phyloP scores from a whole-genome alignment of 176 grass and related monocot genomes.

The Otatea glauca region DNA sequence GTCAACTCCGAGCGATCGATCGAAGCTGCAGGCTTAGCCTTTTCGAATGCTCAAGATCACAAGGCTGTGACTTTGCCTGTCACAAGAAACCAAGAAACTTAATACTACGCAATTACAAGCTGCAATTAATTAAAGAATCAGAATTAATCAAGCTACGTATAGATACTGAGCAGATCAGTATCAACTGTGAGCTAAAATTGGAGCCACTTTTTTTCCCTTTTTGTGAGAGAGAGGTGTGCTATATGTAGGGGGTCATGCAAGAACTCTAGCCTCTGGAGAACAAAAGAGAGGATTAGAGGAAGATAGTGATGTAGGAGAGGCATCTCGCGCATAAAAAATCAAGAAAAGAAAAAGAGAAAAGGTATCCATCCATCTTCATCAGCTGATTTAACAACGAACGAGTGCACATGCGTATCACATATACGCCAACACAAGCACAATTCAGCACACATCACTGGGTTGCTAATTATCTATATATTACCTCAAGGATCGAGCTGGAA shows the following conservation, averaged over 20 bases:
- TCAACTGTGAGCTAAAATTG: slow-evolving; percentile 17
- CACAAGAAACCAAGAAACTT: not conserved
- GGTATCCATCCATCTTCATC: slow-evolving; percentile 66
- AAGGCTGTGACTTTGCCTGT: slow-evolving; percentile 26
- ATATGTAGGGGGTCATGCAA: slow-evolving; percentile 20
- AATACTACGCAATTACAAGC: not conserved
- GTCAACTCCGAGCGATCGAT: not conserved
- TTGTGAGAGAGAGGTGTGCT: slow-evolving; percentile 29
- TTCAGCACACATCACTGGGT: slow-evolving; percentile 26
- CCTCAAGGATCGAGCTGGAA: slow-evolving; percentile 50
- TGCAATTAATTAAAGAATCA: not conserved
- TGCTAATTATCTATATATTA: slow-evolving; percentile 49
- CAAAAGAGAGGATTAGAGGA: not conserved
- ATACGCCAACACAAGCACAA: slow-evolving; percentile 10
- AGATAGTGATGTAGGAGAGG: slow-evolving; percentile 57
- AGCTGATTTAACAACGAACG: slow-evolving; percentile 73
- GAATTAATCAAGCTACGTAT: not conserved
- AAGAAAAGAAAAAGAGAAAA: slow-evolving; percentile 14
- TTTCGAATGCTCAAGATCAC: not conserved
- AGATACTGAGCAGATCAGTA: not conserved
- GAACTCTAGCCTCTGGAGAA: slow-evolving; percentile 21
- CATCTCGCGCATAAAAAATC: slow-evolving; percentile 37
- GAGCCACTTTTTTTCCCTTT: not conserved
- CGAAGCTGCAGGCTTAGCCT: not conserved
- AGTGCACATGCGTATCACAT: not conserved